Base-by-base conservation (phyloP, 352 stramenopile species). In the Globisporangium perplexum region DNA sequence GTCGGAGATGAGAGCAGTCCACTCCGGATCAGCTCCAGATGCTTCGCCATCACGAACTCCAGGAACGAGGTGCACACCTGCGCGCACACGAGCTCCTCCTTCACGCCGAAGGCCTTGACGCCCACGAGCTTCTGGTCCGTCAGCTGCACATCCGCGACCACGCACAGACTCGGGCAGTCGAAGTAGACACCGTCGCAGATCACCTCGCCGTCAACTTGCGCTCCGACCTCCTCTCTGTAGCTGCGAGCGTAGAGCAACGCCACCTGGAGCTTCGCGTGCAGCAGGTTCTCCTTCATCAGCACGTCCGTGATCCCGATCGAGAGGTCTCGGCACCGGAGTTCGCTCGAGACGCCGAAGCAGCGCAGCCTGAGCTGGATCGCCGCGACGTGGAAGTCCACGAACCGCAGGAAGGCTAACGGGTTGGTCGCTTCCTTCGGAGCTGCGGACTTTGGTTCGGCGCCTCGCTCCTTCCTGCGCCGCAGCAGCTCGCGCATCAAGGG, bases 231-330 rank as follows among this genome's bases (percentile, higher is more conserved):
- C 20, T 46, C 14, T 0, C 45, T 54, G 22, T 33, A 55, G 33
- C 57, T 73, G 1, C 60, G 55, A 0, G 54, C 17, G 4, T 60
- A 33, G 3, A 75, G 18, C 0, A 43, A 53, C 0, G 66, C 65
- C 3, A 60, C 49, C 12, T 68, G 42, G 3, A 83, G 48, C 11
- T 74, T 72, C 11, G 86, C 53, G 30, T 78, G 63, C 4, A 88
- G 39, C 44, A 77, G 52, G 18, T 86, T 73, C 14, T 80, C 65
- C 14, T 68, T 52, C 17, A 86, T 63, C 30, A 82, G 69, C 14
- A 90, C 77, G 35, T 86, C 72, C 1, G 65, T 79, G 56, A 90
- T 85, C 20, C 72, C 69, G 53, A 84, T 47, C 4, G 70, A 67
- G 14, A 90, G 47, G 4, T 71, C 68, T 12, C 66, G 48, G 28